A percentile compares a stretch with the other conserved stretches of the same genome.
Conservation (phyloP, 1,284 basidiomycete species). For the Fomitopsis schrenkii region DNA sequence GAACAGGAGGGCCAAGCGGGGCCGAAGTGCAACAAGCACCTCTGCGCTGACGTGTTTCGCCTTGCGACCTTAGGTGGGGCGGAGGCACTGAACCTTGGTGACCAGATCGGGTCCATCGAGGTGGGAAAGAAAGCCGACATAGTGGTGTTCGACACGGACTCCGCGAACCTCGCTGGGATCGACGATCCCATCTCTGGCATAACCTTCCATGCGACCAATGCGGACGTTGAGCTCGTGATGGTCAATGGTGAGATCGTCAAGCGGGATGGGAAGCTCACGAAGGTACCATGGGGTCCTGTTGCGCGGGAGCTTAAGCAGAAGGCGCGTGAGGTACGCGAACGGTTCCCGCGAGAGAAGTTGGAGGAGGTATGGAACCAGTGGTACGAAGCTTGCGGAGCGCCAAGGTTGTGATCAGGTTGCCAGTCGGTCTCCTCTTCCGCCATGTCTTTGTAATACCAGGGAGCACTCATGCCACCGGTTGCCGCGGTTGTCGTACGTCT, state of each 20-base stretch:
- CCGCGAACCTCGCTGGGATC: constrained; percentile 26
- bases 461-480: too few species aligned
- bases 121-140: constrained; percentile 32
- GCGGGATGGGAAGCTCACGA: constrained; percentile 21
- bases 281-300: constrained; percentile 23
- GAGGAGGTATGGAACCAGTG: constrained; percentile 23
- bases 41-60: constrained; percentile 27
- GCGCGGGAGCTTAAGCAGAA: constrained; percentile 42
- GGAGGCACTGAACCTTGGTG: constrained; percentile 24
- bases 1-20: constrained; percentile 13
- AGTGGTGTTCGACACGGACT: constrained; percentile 26
- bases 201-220: constrained; percentile 28
- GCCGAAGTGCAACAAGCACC: constrained; percentile 25
- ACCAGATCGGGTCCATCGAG: constrained; percentile 28
- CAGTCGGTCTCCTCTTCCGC: background rate
- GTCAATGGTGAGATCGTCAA: constrained; percentile 32
- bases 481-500: background rate
- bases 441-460: background rate
- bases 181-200: constrained; percentile 28
- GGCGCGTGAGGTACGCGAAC: constrained; percentile 46
- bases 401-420: constrained; percentile 5
- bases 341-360: constrained; percentile 29
- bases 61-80: constrained; percentile 32
- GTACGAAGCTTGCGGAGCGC: constrained; percentile 17
- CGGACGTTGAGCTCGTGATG: constrained; percentile 29